phyloP scores from a whole-genome alignment of 345 rosid species.

The Salix udensis region DNA sequence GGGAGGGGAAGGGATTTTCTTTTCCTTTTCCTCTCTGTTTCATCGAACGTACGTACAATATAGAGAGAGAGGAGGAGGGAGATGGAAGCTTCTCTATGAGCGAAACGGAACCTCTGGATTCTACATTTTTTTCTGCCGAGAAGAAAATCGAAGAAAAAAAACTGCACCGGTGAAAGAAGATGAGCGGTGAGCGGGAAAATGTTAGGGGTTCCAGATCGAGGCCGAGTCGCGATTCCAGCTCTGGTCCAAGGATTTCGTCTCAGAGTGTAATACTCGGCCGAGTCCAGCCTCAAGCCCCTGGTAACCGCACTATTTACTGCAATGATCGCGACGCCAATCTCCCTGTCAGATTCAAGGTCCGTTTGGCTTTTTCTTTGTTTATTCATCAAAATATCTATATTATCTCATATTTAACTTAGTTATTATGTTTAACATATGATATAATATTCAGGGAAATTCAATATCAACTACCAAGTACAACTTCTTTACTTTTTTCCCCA shows the following conservation, averaged over 20 bases:
- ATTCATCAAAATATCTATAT: neutral
- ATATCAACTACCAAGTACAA: conserved; percentile 96
- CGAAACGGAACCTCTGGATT: neutral
- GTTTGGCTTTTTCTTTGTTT: neutral
- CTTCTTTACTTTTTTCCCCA: conserved; percentile 86
- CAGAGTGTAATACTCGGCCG: conserved; percentile 85
- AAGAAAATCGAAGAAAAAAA: neutral
- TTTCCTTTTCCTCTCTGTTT: conserved; percentile 2
- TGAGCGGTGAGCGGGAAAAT: conserved; percentile 62
- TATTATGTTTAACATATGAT: neutral
- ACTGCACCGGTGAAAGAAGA: conserved; percentile 21
- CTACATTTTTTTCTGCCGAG: neutral
- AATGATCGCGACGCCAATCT: conserved; percentile 92
- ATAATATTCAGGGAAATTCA: conserved; percentile 68
- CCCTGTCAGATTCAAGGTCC: conserved; percentile 76
- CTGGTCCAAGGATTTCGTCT: conserved; percentile 39
- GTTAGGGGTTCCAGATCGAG: conserved; percentile 53
- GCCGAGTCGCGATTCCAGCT: conserved; percentile 35
- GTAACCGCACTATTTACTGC: conserved; percentile 80
- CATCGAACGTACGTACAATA: neutral
- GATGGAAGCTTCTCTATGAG: neutral
- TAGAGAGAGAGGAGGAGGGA: neutral
- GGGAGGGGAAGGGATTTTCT: neutral
- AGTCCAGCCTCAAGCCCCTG: conserved; percentile 97
- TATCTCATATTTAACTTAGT: neutral